These are phyloP conservation scores for Solioccasus polychromus DNA, from an alignment of 768 basidiomycete genomes.

Conservation along the genomic window DNA sequence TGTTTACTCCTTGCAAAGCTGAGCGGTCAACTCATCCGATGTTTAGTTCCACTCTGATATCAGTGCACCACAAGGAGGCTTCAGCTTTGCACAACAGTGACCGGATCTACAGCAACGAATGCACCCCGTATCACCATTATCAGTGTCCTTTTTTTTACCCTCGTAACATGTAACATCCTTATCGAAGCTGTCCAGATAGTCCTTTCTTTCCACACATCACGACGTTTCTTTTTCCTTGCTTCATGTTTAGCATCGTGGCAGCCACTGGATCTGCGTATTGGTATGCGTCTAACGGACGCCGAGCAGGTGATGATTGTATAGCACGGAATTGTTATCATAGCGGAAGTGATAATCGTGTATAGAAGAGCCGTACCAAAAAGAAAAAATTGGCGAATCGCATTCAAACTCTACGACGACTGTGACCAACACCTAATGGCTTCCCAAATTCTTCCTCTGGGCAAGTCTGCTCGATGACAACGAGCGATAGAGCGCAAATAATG, in stretches of 20 bases:
- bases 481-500: neutral
- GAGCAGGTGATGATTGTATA: constrained; percentile 21
- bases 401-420: constrained; percentile 5
- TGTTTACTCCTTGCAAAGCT: constrained; percentile 24
- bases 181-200: constrained; percentile 12
- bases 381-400: constrained; percentile 3
- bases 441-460: constrained; percentile 91
- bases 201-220: constrained; percentile 10
- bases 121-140: neutral
- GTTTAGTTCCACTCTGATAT: constrained; percentile 79
- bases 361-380: constrained; percentile 7
- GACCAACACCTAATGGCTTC: constrained; percentile 69
- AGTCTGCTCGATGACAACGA: constrained; percentile 10
- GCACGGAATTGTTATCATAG: constrained; percentile 20
- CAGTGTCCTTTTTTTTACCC: constrained; percentile 9
- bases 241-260: constrained; percentile 22
- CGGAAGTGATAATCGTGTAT: constrained; percentile 18
- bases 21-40: constrained; percentile 5
- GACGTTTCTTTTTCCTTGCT: constrained; percentile 16
- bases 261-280: constrained; percentile 16
- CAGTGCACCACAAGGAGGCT: constrained; percentile 90
- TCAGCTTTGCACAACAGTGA: constrained; percentile 82
- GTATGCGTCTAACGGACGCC: constrained; percentile 36
- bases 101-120: constrained; percentile 7
- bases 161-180: constrained; percentile 18